Evolutionary conservation across 176 grass and related monocot genomes (phyloP).

Genomic region (Hsuehochloa calcarea): DNA sequence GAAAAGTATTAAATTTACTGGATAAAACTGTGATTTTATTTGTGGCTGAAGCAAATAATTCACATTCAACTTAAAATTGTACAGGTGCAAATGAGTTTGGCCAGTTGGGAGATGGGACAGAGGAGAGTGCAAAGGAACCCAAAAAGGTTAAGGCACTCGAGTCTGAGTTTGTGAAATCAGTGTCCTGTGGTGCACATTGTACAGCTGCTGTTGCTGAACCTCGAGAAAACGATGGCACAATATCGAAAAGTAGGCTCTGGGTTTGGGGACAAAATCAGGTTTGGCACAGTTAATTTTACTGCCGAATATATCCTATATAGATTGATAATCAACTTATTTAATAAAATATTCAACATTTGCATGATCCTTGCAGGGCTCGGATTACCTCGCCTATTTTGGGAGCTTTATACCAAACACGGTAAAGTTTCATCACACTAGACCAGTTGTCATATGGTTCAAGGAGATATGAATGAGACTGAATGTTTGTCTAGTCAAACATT

Average conservation of each 20-base stretch:
- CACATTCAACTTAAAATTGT: constrained; percentile 30
- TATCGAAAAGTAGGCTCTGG: constrained; percentile 77
- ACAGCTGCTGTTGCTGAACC: constrained; percentile 93
- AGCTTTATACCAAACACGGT: constrained; percentile 87
- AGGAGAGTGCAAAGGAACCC: constrained; percentile 69
- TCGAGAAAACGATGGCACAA: constrained; percentile 64
- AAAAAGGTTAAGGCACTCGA: constrained; percentile 71
- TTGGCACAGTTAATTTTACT: constrained; percentile 16
- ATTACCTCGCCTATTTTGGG: constrained; percentile 82
- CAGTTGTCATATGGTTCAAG: constrained; percentile 12
- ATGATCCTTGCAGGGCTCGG: constrained; percentile 63
- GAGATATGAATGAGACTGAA: not conserved
- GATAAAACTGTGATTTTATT: not conserved
- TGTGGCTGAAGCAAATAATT: constrained; percentile 11
- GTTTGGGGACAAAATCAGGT: constrained; percentile 99
- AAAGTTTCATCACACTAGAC: constrained; percentile 34
- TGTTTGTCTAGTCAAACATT: constrained; percentile 20
- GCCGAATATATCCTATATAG: not conserved
- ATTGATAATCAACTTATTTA: constrained; percentile 11
- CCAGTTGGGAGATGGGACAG: constrained; percentile 94
- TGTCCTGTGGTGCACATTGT: constrained; percentile 97
- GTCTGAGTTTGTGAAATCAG: constrained; percentile 78
- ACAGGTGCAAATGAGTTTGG: constrained; percentile 93
- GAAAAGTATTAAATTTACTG: not conserved
- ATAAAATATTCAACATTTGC: constrained; percentile 35